phyloP scores from a whole-genome alignment of 2,329 filamentous ascomycete genomes.

The Tolypocladium cylindrosporum region DNA sequence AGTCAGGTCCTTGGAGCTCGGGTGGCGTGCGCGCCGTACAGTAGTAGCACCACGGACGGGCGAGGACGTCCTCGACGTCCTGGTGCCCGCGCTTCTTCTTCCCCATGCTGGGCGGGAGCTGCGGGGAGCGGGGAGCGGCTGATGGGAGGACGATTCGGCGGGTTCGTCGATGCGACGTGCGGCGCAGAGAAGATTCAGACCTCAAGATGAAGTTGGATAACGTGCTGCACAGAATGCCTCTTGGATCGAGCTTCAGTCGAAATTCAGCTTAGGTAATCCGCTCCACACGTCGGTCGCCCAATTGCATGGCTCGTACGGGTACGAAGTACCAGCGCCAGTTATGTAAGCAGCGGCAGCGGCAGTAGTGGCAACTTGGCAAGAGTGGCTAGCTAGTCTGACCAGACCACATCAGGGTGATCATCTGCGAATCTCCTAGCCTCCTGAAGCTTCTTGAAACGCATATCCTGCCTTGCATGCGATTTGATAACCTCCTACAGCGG shows the following conservation, averaged over 20 bases:
- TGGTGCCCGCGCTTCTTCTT: slow-evolving; percentile 87
- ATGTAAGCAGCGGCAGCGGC: too few species aligned
- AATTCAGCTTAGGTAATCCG: background rate
- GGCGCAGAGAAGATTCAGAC: background rate
- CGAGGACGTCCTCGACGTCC: slow-evolving; percentile 78
- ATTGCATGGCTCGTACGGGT: too few species aligned
- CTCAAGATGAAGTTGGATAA: background rate
- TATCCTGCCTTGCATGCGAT: too few species aligned
- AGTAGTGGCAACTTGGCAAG: too few species aligned
- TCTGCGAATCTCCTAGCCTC: too few species aligned
- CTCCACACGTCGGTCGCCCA: too few species aligned
- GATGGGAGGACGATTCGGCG: background rate
- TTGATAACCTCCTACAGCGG: too few species aligned
- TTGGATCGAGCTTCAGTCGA: background rate
- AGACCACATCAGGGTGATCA: too few species aligned
- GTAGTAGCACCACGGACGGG: slow-evolving; percentile 95
- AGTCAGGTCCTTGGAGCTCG: slow-evolving; percentile 3
- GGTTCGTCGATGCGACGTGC: background rate
- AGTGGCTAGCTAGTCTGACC: too few species aligned
- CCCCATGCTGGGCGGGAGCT: slow-evolving; percentile 44
- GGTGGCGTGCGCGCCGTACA: slow-evolving; percentile 38
- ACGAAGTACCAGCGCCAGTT: too few species aligned
- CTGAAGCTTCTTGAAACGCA: too few species aligned
- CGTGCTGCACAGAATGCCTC: background rate
- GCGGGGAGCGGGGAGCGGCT: background rate